phyloP scores from a whole-genome alignment of 805 yeast species.

The Ogataea saltuana region DNA sequence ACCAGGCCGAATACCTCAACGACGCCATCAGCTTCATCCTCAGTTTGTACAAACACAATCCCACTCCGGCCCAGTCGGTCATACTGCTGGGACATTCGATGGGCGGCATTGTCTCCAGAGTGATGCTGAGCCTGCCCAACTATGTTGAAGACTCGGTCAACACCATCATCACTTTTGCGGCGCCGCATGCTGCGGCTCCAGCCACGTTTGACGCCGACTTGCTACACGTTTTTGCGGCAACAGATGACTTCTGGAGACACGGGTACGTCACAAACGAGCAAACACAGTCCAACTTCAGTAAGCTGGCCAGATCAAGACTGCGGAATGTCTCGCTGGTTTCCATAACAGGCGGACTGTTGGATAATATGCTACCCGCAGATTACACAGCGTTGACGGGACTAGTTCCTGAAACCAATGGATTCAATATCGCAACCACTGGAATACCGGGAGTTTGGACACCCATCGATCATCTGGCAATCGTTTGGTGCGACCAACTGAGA shows the following conservation, averaged over 20 bases:
- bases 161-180: conserved; percentile 79
- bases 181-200: conserved; percentile 93
- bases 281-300: conserved; percentile 15
- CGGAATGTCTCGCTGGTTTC: conserved; percentile 70
- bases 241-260: conserved; percentile 78
- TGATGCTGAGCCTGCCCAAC: conserved; percentile 77
- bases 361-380: conserved; percentile 83
- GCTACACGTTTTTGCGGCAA: conserved; percentile 66
- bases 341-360: conserved; percentile 85
- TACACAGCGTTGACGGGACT: conserved; percentile 74
- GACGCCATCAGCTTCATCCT: conserved; percentile 82
- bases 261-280: conserved; percentile 42
- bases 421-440: conserved; percentile 80
- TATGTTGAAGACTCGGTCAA: conserved; percentile 72
- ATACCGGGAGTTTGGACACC: conserved; percentile 93
- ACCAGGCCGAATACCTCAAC: conserved; percentile 90
- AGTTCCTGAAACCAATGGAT: conserved; percentile 74
- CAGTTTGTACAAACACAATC: conserved; percentile 52
- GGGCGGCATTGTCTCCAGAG: conserved; percentile 96
- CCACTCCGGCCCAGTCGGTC: conserved; percentile 52
- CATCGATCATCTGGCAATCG: conserved; percentile 90
- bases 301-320: conserved; percentile 48
- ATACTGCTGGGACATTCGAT: conserved; percentile 87
- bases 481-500: conserved; percentile 93
- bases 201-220: conserved; percentile 91